Percentiles rank a stretch among this genome's conserved stretches.
phyloP scores from a whole-genome alignment of 2,329 filamentous ascomycete genomes.

The Colletotrichum tropicicola region DNA sequence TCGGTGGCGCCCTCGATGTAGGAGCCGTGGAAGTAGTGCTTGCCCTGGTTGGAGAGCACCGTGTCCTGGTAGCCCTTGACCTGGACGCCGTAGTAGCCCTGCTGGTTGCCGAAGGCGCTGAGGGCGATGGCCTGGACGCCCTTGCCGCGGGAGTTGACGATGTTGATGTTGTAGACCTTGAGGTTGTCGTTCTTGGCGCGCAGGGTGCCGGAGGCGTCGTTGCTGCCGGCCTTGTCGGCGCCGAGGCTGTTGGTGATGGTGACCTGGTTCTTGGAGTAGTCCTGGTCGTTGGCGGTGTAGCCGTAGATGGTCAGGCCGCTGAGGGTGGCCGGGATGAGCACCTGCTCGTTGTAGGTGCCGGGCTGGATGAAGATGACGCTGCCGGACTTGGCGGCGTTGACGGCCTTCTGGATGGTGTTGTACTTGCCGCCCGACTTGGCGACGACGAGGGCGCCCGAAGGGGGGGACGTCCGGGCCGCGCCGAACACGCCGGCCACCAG shows the following conservation, averaged over 20 bases:
- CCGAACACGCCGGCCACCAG: constrained; percentile 28
- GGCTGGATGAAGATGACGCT: constrained; percentile 45
- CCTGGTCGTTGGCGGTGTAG: constrained; percentile 39
- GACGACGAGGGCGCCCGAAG: constrained; percentile 42
- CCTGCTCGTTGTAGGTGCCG: constrained; percentile 51
- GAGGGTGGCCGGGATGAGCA: constrained; percentile 55
- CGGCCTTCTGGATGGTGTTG: constrained; percentile 55
- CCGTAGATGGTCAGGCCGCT: constrained; percentile 72
- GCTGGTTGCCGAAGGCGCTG: constrained; percentile 47
- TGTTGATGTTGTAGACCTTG: constrained; percentile 66
- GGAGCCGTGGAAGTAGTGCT: constrained; percentile 61
- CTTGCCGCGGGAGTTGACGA: constrained; percentile 56
- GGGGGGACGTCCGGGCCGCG: constrained; percentile 39
- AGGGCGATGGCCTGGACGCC: constrained; percentile 63
- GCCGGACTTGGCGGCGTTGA: constrained; percentile 63
- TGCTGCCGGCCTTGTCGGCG: constrained; percentile 48
- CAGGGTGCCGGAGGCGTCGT: constrained; percentile 50
- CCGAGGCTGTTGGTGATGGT: constrained; percentile 50
- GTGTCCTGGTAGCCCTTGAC: constrained; percentile 65
- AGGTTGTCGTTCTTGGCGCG: constrained; percentile 49
- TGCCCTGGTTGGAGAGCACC: constrained; percentile 55
- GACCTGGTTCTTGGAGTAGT: constrained; percentile 59
- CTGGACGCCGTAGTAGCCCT: constrained; percentile 62
- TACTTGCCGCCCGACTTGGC: constrained; percentile 37
- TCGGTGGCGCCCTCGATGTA: constrained; percentile 66